Base-by-base conservation (phyloP, 2,329 filamentous ascomycete species). In the Chaetomium globosum region DNA sequence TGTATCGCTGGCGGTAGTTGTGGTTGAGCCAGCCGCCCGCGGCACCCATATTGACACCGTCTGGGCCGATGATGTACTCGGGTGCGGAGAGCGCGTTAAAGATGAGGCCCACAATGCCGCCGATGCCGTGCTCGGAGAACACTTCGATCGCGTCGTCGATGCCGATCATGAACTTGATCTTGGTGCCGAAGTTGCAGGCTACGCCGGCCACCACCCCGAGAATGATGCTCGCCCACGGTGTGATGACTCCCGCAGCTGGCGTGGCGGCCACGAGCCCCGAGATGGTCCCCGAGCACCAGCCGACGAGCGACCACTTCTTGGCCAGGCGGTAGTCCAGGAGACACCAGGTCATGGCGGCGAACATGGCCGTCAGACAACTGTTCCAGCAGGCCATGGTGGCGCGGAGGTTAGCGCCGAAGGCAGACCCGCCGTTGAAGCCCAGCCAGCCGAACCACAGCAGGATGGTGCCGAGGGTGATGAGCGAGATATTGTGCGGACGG, bases 401-500 rank as follows among this genome's bases (percentile, higher is more conserved):
- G 71, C 95, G 91, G 61, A 98, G 85, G 82, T 97, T 97, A 71
- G 93, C 92, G 72, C 94, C 93, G 72, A 97, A 97, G 48, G 94
- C 83, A 28, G 93, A 97, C 69, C 95, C 95, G 73, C 94, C 95
- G 83, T 99, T 99, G 87, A 99, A 99, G 63, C 93, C 95, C 70
- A 99, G 84, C 95, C 95, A 99, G 74, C 95, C 95, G 74, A 98
- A 98, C 93, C 93, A 98, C 64, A 99, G 92, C 73, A 99, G 86
- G 70, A 97, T 86, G 3, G 95, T 98, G 69, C 95, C 95, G 72
- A 98, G 89, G 0, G 95, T 93, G 80, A 99, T 97, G 74, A 98
- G 86, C 6, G 93, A 97, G 71, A 98, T 95, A 82, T 99, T 99
- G 84, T 99, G 95, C 21, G 95, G 95, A 71, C 95, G 92, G 86